Percentiles rank a stretch among this genome's conserved stretches.
phyloP scores from a whole-genome alignment of 176 grass and related monocot species.

The Tuctoria greenei region DNA sequence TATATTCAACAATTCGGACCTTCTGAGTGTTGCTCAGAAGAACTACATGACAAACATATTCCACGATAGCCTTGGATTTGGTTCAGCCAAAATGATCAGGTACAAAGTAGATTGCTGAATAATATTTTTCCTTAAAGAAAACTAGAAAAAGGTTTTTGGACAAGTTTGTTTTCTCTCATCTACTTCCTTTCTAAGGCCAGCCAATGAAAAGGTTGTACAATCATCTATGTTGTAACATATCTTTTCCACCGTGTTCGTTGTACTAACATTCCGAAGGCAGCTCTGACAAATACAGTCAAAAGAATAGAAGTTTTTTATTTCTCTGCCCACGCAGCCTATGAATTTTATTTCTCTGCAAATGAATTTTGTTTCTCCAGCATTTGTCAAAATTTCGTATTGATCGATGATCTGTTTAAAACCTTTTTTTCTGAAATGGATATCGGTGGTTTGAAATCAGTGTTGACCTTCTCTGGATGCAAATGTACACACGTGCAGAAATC shows the following conservation, averaged over 20 bases:
- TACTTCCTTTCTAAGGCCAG: not conserved
- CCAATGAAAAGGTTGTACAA: not conserved
- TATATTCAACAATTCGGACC: conserved; percentile 73
- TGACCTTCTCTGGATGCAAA: not conserved
- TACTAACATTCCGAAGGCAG: no score
- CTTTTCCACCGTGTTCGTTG: not conserved
- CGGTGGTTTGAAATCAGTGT: not conserved
- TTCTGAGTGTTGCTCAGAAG: conserved; percentile 56
- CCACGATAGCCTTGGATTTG: conserved; percentile 95
- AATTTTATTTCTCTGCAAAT: not conserved
- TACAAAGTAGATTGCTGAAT: conserved; percentile 11
- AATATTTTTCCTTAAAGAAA: not conserved
- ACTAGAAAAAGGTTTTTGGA: not conserved
- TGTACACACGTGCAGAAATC: conserved; percentile 44
- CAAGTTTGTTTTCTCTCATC: not conserved
- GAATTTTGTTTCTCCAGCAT: not conserved
- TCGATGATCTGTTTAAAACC: not conserved
- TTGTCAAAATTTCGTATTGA: not conserved
- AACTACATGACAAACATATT: conserved; percentile 81
- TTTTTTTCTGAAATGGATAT: not conserved
- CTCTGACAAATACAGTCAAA: no score
- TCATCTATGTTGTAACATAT: not conserved
- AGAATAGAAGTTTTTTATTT: no score
- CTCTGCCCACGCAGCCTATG: no score
- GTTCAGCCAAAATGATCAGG: conserved; percentile 98